These are phyloP conservation scores for Moesziomyces sp. DNA, from an alignment of 1,284 basidiomycete genomes.

Conservation along the genomic window DNA sequence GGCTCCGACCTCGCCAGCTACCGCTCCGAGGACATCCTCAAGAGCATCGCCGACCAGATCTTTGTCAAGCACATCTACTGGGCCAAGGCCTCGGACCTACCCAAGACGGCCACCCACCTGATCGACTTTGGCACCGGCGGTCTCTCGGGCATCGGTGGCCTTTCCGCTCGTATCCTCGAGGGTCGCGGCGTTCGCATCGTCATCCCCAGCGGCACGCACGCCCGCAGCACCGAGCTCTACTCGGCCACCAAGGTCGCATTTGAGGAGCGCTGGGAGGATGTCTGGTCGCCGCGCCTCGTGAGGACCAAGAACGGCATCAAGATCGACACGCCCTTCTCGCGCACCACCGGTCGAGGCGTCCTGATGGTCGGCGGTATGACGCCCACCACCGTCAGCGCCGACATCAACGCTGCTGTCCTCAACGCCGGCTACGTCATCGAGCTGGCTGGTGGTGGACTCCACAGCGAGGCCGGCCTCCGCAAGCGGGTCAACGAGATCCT, in stretches of 20 bases:
- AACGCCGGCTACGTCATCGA: constrained; percentile 96
- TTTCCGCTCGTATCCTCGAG: constrained; percentile 89
- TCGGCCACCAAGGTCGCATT: constrained; percentile 76
- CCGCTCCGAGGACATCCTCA: constrained; percentile 42
- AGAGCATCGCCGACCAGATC: constrained; percentile 75
- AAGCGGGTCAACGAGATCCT: constrained; percentile 75
- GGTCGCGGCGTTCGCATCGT: constrained; percentile 87
- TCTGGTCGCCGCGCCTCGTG: constrained; percentile 84
- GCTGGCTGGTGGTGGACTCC: constrained; percentile 96
- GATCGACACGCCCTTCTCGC: constrained; percentile 93
- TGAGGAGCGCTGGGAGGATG: constrained; percentile 91
- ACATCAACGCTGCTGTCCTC: constrained; percentile 76
- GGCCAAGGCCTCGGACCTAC: constrained; percentile 86
- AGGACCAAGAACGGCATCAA: constrained; percentile 73
- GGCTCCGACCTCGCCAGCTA: constrained; percentile 55
- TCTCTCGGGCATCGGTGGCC: constrained; percentile 87
- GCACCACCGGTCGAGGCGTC: constrained; percentile 91
- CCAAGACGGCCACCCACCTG: constrained; percentile 85
- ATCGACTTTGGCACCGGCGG: constrained; percentile 95
- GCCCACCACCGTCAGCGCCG: constrained; percentile 60
- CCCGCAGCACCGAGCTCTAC: constrained; percentile 70
- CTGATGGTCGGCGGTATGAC: constrained; percentile 98
- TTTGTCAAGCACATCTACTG: constrained; percentile 92
- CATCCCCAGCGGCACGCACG: constrained; percentile 57
- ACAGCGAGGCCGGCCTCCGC: constrained; percentile 87